These are phyloP conservation scores for Mycena vulgaris DNA, from an alignment of 768 basidiomycete genomes.

Conservation along the genomic window DNA sequence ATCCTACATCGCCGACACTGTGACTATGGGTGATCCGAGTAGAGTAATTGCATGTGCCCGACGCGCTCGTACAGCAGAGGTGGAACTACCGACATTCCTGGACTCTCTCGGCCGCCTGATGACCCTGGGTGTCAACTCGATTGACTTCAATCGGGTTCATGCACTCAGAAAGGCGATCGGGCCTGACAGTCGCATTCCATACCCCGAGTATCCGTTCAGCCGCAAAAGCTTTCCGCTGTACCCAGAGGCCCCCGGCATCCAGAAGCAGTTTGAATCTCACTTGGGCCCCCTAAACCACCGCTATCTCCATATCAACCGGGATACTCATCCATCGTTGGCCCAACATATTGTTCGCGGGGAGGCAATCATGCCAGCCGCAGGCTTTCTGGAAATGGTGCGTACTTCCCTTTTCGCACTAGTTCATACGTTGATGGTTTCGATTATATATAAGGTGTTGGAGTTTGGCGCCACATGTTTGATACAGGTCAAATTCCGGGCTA, in stretches of 20 bases:
- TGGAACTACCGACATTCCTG: slow-evolving; percentile 37
- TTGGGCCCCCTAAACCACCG: slow-evolving; percentile 38
- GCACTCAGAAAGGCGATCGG: slow-evolving; percentile 38
- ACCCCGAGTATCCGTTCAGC: slow-evolving; percentile 48
- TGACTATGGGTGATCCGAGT: slow-evolving; percentile 17
- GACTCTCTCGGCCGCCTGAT: slow-evolving; percentile 48
- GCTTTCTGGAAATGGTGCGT: slow-evolving; percentile 57
- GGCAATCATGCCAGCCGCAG: slow-evolving; percentile 63
- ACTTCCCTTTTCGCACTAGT: neutral
- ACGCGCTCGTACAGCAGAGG: slow-evolving; percentile 40
- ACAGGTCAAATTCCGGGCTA: slow-evolving; percentile 12
- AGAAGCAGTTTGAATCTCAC: slow-evolving; percentile 24
- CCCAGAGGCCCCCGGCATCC: slow-evolving; percentile 13
- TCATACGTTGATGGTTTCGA: neutral
- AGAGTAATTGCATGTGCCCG: slow-evolving; percentile 28
- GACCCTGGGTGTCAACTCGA: slow-evolving; percentile 41
- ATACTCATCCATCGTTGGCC: slow-evolving; percentile 57
- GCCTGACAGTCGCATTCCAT: neutral
- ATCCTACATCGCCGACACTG: slow-evolving; percentile 44
- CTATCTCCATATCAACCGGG: slow-evolving; percentile 18
- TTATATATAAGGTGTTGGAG: slow-evolving; percentile 53
- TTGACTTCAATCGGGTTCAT: no score
- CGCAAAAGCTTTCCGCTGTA: slow-evolving; percentile 42
- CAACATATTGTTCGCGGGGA: slow-evolving; percentile 63
- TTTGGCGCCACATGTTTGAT: slow-evolving; percentile 42